Conservation (phyloP, 495 filamentous ascomycete genomes). For the Hypoxylon rickii region DNA sequence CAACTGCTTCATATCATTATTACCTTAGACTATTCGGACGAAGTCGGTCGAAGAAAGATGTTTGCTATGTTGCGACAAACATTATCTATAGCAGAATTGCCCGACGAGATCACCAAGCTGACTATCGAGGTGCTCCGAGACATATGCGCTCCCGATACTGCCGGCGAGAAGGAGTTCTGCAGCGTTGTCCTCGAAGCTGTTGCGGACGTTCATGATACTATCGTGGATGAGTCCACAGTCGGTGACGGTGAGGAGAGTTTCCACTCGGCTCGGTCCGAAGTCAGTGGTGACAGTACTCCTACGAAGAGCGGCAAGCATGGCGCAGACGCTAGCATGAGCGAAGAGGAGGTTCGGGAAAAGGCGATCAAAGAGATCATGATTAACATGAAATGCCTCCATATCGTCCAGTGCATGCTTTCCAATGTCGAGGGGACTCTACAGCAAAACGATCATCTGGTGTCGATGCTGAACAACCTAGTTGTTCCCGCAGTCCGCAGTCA, state of each 20-base stretch:
- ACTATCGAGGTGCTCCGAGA: constrained; percentile 79
- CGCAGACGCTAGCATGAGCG: constrained; percentile 59
- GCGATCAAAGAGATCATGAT: constrained; percentile 88
- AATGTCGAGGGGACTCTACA: constrained; percentile 86
- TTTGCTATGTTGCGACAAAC: constrained; percentile 84
- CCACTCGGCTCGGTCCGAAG: constrained; percentile 84
- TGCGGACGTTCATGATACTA: constrained; percentile 92
- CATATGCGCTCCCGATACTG: constrained; percentile 74
- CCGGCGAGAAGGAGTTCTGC: constrained; percentile 91
- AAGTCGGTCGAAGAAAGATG: constrained; percentile 94
- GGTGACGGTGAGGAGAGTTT: constrained; percentile 82
- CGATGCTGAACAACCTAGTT: constrained; percentile 95
- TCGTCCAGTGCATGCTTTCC: constrained; percentile 95
- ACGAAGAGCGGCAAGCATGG: constrained; percentile 52
- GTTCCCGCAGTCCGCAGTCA: constrained; percentile 92
- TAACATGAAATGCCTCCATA: constrained; percentile 97
- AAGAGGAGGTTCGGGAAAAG: constrained; percentile 78
- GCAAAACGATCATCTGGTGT: constrained; percentile 82
- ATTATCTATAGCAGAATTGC: constrained; percentile 81
- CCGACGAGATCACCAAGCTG: constrained; percentile 90
- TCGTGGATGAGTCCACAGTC: constrained; percentile 61
- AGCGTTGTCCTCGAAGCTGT: constrained; percentile 90
- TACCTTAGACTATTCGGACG: constrained; percentile 92
- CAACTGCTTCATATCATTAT: constrained; percentile 91
- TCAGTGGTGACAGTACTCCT: constrained; percentile 66